phyloP scores from a whole-genome alignment of 2,329 filamentous ascomycete genomes.

The Ceratocystis eucalypticola region DNA sequence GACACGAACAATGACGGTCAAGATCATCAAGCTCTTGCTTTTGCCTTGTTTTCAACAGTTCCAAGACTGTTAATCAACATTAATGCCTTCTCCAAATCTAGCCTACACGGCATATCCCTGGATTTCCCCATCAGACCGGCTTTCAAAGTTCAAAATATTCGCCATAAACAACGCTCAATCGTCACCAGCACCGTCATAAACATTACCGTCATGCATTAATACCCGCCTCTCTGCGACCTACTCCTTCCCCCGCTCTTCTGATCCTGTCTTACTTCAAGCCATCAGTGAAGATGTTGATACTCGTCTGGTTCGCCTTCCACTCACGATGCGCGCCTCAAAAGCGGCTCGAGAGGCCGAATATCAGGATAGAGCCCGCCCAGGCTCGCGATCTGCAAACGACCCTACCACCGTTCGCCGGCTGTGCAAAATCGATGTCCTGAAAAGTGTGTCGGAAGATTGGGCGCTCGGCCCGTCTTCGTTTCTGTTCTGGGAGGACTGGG shows the following conservation, averaged over 20 bases:
- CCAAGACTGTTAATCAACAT: too few relatives aligned
- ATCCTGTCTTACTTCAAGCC: neutral
- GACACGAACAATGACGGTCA: neutral
- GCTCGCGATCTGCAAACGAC: too few relatives aligned
- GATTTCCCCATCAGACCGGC: neutral
- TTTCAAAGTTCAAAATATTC: neutral
- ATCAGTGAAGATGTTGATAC: conserved; percentile 24
- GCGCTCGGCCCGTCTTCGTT: neutral
- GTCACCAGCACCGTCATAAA: neutral
- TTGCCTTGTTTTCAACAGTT: too few relatives aligned
- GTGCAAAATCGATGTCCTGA: neutral
- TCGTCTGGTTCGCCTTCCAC: conserved; percentile 29
- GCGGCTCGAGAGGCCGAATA: conserved; percentile 19
- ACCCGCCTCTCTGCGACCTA: conserved; percentile 9
- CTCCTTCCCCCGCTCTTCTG: neutral
- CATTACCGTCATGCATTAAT: neutral
- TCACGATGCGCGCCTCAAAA: conserved; percentile 28
- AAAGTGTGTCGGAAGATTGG: neutral
- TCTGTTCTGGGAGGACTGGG: conserved; percentile 37
- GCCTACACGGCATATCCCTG: too few relatives aligned
- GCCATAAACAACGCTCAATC: neutral
- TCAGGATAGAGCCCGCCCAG: too few relatives aligned
- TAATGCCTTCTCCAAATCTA: too few relatives aligned
- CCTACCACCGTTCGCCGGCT: neutral
- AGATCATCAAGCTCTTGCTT: neutral